These are phyloP conservation scores for Syzygium jambos DNA, from an alignment of 345 rosid genomes.

Conservation along the genomic window DNA sequence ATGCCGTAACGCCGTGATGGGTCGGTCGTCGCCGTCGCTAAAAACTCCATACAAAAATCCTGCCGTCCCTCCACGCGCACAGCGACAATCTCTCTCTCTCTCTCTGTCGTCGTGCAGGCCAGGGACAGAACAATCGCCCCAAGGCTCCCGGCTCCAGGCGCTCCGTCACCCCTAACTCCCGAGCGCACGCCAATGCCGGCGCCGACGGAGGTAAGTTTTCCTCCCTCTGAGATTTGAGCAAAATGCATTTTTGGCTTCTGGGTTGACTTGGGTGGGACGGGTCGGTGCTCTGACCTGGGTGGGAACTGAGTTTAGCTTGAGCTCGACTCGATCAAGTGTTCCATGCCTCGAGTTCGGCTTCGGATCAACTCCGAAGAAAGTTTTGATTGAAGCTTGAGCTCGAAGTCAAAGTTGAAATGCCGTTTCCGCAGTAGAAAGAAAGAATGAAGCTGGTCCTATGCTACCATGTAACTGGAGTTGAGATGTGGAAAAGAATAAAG, in stretches of 20 bases:
- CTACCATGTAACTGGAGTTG: not conserved
- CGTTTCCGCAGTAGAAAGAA: not conserved
- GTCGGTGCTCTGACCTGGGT: not conserved
- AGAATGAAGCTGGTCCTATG: not conserved
- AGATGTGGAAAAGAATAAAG: not conserved
- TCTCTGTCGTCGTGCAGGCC: not conserved
- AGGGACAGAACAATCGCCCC: not conserved
- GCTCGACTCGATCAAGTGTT: not conserved
- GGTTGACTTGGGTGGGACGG: not conserved
- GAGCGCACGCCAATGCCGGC: constrained; percentile 30
- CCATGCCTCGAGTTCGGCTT: not conserved
- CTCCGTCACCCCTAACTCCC: constrained; percentile 56
- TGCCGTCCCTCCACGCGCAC: not conserved
- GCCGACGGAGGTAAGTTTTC: constrained; percentile 39
- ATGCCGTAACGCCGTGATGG: not conserved
- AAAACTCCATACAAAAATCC: not conserved
- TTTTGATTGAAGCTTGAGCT: not conserved
- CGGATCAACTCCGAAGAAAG: not conserved
- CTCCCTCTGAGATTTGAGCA: not conserved
- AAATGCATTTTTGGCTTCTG: not conserved
- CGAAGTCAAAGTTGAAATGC: not conserved
- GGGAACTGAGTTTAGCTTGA: not conserved
- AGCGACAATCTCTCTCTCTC: not conserved
- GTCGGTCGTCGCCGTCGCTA: not conserved
- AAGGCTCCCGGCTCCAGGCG: constrained; percentile 39